Base-by-base conservation (phyloP, 768 basidiomycete genomes). In the Galerina marginata region DNA sequence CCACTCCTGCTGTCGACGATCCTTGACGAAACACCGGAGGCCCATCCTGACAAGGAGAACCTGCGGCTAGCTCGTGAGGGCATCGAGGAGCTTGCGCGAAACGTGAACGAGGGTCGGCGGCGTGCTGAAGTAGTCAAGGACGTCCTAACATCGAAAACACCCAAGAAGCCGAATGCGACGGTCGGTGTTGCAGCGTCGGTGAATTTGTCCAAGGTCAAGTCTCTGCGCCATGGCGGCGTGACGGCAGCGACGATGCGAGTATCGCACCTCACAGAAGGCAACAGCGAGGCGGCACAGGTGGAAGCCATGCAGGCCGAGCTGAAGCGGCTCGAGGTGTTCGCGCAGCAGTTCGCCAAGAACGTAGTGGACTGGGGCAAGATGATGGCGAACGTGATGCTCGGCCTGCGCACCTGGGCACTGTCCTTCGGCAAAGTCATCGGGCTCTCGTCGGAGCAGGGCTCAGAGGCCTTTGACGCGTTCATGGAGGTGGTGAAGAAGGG, bases 61-160 rank as follows among this genome's bases (percentile, higher is more conserved):
- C 77, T 92, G 12, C 73, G 76, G 36, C 63, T 72, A 1, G 89
- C 90, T 4, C 81, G 83, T 42, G 71, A 72, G 56, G 79, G 78
- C 65, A 86, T 93, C 75, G 90, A 93, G 67, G 86, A 86, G 56
- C 86, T 91, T 5, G 90, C 91, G 0, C 77, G 84, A 64, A 85
- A 85, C 54, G 88, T 95, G 9, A 95, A 95, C 56, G 93, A 95
- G 69, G 89, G 86, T 15, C 77, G 90, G 92, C n/a, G n/a, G 56
- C 78, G 92, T 11, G 84, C 86, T 54, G 93, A 95, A 72, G 89
- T 93, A 40, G 86, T 95, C 6, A 89, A 87, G 64, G 89, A 89
- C 64, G 89, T 92, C 37, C 79, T 94, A 42, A 77, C 74, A 1
- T 70, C 75, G n/a, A 79, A 70, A 40, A 60, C 37, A 36, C 20